Base-by-base conservation (phyloP, 1,139 yeast species). In the Entelexis sorbosivorans region DNA sequence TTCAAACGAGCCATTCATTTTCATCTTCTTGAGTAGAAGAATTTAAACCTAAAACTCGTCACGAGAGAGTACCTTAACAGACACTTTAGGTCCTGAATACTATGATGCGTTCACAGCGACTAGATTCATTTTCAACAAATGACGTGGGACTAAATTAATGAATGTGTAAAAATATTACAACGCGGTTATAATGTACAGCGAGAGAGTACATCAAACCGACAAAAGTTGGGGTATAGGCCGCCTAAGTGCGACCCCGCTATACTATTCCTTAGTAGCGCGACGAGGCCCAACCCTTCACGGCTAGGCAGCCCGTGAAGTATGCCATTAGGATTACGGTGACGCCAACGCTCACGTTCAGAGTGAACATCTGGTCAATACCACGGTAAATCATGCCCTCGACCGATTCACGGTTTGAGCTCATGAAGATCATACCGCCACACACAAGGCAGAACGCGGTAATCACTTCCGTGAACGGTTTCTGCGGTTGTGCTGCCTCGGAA, bases 321-420 rank as follows among this genome's bases (percentile, higher is more conserved):
- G 87, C 83, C 96, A 91, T 88, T n/a, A 88, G 58, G 51, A 91
- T 71, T 4, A 91, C 77, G 33, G 82, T 73, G 38, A 79, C 56
- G 8, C 98, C 97, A 56, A 91, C 84, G 54, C 83, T 77, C 39
- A 91, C 76, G 64, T 88, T 89, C 62, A 89, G 76, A 0, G 91
- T 84, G 68, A 91, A 89, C 96, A 91, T 89, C 51, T 85, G 73
- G 36, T 93, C 87, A 55, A 80, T 74, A 1, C 96, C 96, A 63
- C 89, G 75, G 66, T 82, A 89, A 60, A 89, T 91, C 69, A 89
- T 73, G 19, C 88, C 87, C 59, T 78, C 78, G 29, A 91, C 78
- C 7, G 87, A 78, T 57, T 93, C 93, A 61, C 84, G 88, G 47
- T 94, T 84, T 53, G 93, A 81, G 66, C 87, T 88, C 89, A 89